Evolutionary conservation across 2,329 filamentous ascomycete species (phyloP).

Genomic region (Hypoxylon sp.): DNA sequence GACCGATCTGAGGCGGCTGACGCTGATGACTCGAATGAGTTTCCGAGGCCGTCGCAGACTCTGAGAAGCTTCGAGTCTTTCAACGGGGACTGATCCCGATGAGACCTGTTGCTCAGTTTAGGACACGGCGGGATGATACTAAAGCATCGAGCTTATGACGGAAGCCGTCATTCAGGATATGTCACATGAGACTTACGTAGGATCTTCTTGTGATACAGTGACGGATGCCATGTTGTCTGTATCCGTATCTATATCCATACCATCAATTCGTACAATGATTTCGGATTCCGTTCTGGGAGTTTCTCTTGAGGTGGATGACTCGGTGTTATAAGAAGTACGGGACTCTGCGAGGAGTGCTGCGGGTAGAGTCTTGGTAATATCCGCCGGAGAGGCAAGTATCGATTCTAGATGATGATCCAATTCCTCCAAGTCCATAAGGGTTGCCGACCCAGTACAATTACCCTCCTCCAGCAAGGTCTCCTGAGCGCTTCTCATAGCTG

Average conservation of each 20-base stretch:
- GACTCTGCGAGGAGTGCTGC: conserved; percentile 46
- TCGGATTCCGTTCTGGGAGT: conserved; percentile 52
- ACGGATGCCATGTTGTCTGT: conserved; percentile 41
- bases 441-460: conserved; percentile 44
- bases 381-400: conserved; percentile 46
- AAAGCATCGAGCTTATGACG: conserved; percentile 14
- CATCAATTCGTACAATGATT: conserved; percentile 53
- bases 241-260: conserved; percentile 48
- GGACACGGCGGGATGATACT: conserved; percentile 32
- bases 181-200: conserved; percentile 51
- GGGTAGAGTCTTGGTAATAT: conserved; percentile 46
- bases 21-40: conserved; percentile 68
- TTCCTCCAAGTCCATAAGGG: conserved; percentile 50
- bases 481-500: conserved; percentile 53
- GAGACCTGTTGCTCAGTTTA: conserved; percentile 49
- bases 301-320: conserved; percentile 45
- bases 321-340: conserved; percentile 42
- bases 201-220: conserved; percentile 39
- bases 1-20: conserved; percentile 69
- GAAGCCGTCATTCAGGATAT: conserved; percentile 22
- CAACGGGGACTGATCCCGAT: conserved; percentile 49
- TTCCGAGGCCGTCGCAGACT: conserved; percentile 49
- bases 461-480: conserved; percentile 50
- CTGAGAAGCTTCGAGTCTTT: conserved; percentile 52
- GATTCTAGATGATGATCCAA: conserved; percentile 52